Evolutionary conservation across 345 rosid species (phyloP), one percentile per base, ranked within the genome.

Genomic region (Punica granatum): DNA sequence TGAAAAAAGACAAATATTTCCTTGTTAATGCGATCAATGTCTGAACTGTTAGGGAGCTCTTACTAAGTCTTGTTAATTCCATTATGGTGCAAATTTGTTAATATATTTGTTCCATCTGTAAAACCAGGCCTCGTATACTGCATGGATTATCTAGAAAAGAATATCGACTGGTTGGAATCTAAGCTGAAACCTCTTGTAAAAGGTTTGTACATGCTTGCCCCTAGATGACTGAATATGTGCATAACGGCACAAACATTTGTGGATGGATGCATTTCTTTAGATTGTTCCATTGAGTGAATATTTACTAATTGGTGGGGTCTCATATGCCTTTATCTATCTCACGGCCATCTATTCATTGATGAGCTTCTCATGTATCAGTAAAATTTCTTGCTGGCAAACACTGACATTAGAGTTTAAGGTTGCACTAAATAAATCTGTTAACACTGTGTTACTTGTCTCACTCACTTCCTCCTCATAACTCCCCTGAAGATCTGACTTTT

Each of bases 61-160:
- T 62, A 31, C 41, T 63, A 12, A 10, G 19, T 63, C 21, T 39
- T 39, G 21, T 28, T 53, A 33, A 71, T 26, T 59, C 7, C 12
- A 59, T 19, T 43, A 60, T 16, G 25, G 4, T 61, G 42, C 13
- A 19, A 35, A 2, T 63, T 63, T 63, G 32, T 63, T 63, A 25
- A 14, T 63, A 6, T 34, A 10, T 63, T 37, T 11, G 42, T 69
- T 37, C 42, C 42, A 33, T 68, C 2, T 67, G 35, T 61, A 34
- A 21, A 60, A 62, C 62, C 74, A 90, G 98, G 97, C 67, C 96
- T 90, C 53, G 65, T 88, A 6, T 90, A 90, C 74, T 90, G 96
- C 78, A 90, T 87, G 97, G 96, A 92, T 63, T 88, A 86, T 73
- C 75, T 92, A 67, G 97, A 92, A 86, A 82, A 92, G 82, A 92